Conservation (phyloP, 345 rosid genomes). For the Xanthoceras sorbifolium region DNA sequence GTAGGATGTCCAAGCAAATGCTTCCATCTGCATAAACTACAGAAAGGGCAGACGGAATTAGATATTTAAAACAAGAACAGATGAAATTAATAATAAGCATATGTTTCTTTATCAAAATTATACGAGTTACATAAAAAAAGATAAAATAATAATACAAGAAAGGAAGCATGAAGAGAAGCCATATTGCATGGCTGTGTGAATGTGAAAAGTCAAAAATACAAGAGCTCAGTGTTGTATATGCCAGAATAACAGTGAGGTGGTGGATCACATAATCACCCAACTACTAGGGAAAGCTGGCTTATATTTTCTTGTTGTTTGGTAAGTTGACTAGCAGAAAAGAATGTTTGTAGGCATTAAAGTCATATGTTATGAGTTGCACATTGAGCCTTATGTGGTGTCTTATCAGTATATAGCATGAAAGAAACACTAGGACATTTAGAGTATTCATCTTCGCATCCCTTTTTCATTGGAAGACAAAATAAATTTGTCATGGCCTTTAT, state of each 20-base stretch:
- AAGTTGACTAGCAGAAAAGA: not conserved
- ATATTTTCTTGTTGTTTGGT: not conserved
- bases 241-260: not conserved
- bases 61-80: not conserved
- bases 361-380: not conserved
- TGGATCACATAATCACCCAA: not conserved
- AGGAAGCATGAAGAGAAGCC: not conserved
- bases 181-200: not conserved
- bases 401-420: not conserved
- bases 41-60: not conserved
- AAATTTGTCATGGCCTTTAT: not conserved
- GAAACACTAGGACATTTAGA: not conserved
- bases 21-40: slow-evolving; percentile 88
- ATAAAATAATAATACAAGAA: slow-evolving; percentile 4
- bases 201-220: not conserved
- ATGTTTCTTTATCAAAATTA: not conserved
- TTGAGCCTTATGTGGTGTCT: slow-evolving; percentile 6
- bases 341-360: not conserved
- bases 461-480: not conserved
- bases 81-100: not conserved
- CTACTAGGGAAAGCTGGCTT: not conserved
- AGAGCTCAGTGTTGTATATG: not conserved
- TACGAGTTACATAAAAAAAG: not conserved
- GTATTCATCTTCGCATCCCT: too few species aligned
- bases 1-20: slow-evolving; percentile 83